Conservation (phyloP, 73 alveolate genomes). For the Halteria grandinella region DNA sequence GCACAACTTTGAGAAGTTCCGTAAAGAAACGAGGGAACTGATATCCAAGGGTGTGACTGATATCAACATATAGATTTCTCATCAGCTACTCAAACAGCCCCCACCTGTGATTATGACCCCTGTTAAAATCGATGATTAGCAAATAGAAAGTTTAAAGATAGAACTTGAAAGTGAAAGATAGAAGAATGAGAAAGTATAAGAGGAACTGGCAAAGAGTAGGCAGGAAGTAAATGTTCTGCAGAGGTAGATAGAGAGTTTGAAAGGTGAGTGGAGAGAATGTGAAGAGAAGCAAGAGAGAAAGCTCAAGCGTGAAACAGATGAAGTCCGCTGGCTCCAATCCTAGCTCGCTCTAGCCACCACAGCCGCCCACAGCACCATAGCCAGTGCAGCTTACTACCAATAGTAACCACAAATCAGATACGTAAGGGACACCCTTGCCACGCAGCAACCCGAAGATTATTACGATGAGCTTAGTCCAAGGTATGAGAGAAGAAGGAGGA, state of each 20-base stretch:
- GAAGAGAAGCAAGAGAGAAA: conserved; percentile 5
- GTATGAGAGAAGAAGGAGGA: too few species aligned
- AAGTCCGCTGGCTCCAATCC: too few species aligned
- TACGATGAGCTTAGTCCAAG: too few species aligned
- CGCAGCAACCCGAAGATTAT: too few species aligned
- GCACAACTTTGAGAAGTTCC: conserved; percentile 42
- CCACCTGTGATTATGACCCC: too few species aligned
- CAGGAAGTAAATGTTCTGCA: not conserved
- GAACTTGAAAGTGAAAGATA: conserved; percentile 20
- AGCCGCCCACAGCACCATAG: too few species aligned
- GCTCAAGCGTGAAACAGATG: conserved; percentile 6
- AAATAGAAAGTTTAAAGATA: not conserved
- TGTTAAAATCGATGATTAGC: not conserved
- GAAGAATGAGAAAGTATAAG: not conserved
- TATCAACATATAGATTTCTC: too few species aligned
- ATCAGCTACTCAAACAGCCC: too few species aligned
- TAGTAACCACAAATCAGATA: too few species aligned
- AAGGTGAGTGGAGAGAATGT: not conserved
- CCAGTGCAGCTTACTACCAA: too few species aligned
- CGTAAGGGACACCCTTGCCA: too few species aligned
- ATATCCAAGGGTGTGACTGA: not conserved
- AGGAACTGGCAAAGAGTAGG: conserved; percentile 1
- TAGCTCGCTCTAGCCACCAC: too few species aligned
- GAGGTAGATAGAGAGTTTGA: not conserved
- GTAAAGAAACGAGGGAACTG: conserved; percentile 6